Evolutionary conservation across 345 rosid genomes (phyloP).

Genomic region (Erodium maritimum): DNA sequence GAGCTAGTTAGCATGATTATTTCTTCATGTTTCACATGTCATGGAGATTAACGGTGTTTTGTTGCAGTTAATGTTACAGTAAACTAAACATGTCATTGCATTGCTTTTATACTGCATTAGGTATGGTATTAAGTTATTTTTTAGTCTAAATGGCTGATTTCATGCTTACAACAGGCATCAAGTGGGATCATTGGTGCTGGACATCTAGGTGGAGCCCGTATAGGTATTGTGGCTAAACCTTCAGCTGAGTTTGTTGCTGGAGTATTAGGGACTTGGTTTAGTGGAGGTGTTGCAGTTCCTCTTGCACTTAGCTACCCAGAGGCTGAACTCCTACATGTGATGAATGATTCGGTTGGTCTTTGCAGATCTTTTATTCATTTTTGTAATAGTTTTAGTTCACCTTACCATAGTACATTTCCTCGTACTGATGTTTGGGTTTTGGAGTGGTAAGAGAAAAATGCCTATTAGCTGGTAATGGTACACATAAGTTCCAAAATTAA

Average conservation of each 20-base stretch:
- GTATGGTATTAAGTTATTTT: neutral
- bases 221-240: slow-evolving; percentile 95
- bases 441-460: neutral
- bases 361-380: slow-evolving; percentile 2
- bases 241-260: slow-evolving; percentile 90
- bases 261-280: slow-evolving; percentile 82
- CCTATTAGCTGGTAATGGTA: neutral
- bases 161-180: neutral
- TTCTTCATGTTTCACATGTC: neutral
- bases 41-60: neutral
- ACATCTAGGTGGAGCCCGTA: slow-evolving; percentile 67
- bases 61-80: neutral
- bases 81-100: too few species aligned
- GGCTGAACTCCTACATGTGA: slow-evolving; percentile 83
- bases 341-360: slow-evolving; percentile 66
- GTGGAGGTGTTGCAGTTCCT: slow-evolving; percentile 96
- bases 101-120: neutral
- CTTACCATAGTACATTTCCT: neutral
- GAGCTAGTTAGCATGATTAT: neutral
- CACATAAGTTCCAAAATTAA: neutral
- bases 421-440: neutral
- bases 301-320: slow-evolving; percentile 93
- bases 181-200: slow-evolving; percentile 18
- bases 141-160: neutral
- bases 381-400: neutral